A percentile compares a stretch with the other conserved stretches of the same genome.
phyloP scores from a whole-genome alignment of 305 asterid genomes.

The Fraxinus platypoda region DNA sequence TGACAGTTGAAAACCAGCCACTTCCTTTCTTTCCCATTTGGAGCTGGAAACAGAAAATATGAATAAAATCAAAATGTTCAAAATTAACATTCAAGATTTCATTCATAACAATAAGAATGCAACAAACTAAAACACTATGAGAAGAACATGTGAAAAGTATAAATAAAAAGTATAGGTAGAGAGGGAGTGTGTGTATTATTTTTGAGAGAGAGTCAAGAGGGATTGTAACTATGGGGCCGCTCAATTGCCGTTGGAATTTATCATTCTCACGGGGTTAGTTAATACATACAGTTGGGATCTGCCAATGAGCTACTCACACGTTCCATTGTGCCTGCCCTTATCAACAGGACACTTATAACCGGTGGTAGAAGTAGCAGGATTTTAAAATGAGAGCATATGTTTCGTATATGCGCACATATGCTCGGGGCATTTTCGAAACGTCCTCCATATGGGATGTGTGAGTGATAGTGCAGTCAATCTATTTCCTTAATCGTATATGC shows the following conservation, averaged over 20 bases:
- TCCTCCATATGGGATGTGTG: too few species aligned
- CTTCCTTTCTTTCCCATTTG: slow-evolving; percentile 88
- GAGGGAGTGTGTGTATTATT: neutral
- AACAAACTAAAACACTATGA: neutral
- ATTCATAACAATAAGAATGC: slow-evolving; percentile 13
- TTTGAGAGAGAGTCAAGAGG: neutral
- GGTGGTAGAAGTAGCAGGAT: neutral
- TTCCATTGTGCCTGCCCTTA: slow-evolving; percentile 32
- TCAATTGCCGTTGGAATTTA: slow-evolving; percentile 72
- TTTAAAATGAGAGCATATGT: too few species aligned
- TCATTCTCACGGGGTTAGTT: slow-evolving; percentile 69
- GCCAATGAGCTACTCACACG: slow-evolving; percentile 34
- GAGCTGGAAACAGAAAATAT: slow-evolving; percentile 4
- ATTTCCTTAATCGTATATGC: too few species aligned
- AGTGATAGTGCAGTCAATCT: too few species aligned
- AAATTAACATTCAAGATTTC: neutral
- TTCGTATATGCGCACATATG: too few species aligned
- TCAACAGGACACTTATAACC: slow-evolving; percentile 8
- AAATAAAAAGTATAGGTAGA: slow-evolving; percentile 6
- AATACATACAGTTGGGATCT: slow-evolving; percentile 21
- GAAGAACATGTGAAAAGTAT: slow-evolving; percentile 28
- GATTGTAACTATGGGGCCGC: neutral
- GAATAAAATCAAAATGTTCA: neutral
- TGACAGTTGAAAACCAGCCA: slow-evolving; percentile 94
- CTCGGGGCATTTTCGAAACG: too few species aligned